These are phyloP conservation scores for Globisporangium heterothallicum DNA, from an alignment of 352 stramenopile genomes.

Conservation along the genomic window DNA sequence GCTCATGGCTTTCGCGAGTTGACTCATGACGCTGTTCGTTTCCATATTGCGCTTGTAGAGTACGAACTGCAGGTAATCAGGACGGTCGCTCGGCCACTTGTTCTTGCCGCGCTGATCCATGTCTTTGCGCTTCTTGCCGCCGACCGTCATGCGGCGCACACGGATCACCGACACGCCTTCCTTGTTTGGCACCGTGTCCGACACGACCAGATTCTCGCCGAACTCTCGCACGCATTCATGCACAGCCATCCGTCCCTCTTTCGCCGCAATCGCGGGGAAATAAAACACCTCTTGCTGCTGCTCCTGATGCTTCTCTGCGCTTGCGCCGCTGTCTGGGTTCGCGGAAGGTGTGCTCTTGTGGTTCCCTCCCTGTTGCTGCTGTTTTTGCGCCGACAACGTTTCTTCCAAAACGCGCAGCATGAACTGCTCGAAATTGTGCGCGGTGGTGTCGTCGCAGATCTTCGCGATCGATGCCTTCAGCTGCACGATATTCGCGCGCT, in stretches of 20 bases:
- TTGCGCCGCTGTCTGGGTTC: background rate
- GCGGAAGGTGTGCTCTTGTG: too few species aligned
- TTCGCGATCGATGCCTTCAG: conserved; percentile 32
- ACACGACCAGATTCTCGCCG: conserved; percentile 60
- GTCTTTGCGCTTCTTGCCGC: conserved; percentile 83
- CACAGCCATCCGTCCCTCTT: conserved; percentile 79
- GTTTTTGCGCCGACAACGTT: conserved; percentile 19
- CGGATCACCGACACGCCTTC: conserved; percentile 55
- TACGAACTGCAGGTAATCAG: conserved; percentile 94
- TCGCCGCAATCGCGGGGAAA: conserved; percentile 71
- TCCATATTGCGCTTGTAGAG: conserved; percentile 98
- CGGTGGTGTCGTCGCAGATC: conserved; percentile 43
- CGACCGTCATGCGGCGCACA: conserved; percentile 78
- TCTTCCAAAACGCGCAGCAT: conserved; percentile 35
- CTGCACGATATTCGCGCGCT: conserved; percentile 38
- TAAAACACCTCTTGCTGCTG: conserved; percentile 38
- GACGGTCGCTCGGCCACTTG: conserved; percentile 59
- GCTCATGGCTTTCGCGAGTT: conserved; percentile 71
- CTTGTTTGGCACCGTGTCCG: conserved; percentile 80
- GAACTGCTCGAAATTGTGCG: conserved; percentile 32
- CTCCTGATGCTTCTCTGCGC: background rate
- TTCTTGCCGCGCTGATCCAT: conserved; percentile 51
- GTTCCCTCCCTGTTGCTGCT: conserved; percentile 2
- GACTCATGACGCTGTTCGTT: conserved; percentile 82
- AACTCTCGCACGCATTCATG: conserved; percentile 82